Conservation (phyloP, 768 basidiomycete genomes). For the Psilocybe subaeruginosa region DNA sequence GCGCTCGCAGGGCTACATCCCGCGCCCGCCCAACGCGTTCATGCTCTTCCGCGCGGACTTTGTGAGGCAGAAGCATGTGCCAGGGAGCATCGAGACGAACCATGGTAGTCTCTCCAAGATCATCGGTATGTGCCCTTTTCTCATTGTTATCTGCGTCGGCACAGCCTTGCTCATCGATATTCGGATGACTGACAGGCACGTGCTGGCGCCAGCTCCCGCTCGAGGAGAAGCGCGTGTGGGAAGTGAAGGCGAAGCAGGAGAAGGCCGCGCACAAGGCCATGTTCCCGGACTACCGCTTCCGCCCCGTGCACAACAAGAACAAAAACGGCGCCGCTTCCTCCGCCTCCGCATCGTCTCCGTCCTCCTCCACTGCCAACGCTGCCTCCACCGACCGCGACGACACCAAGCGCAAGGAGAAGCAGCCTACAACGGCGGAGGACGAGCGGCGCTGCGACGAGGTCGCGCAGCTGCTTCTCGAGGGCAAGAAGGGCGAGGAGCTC, state of each 20-base stretch:
- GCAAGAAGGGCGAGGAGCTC: slow-evolving; percentile 72
- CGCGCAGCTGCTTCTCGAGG: slow-evolving; percentile 63
- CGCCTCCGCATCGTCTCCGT: not conserved
- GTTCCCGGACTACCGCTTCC: slow-evolving; percentile 70
- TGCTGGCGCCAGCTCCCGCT: slow-evolving; percentile 76
- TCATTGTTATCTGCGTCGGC: not conserved
- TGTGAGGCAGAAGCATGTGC: slow-evolving; percentile 78
- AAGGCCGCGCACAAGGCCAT: slow-evolving; percentile 71
- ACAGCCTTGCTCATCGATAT: not conserved
- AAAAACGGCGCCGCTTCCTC: slow-evolving; percentile 24
- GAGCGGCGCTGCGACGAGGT: slow-evolving; percentile 72
- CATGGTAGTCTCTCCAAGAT: slow-evolving; percentile 78
- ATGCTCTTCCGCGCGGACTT: slow-evolving; percentile 87
- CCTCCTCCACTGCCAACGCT: slow-evolving; percentile 1
- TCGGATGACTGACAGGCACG: slow-evolving; percentile 47
- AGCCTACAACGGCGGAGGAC: slow-evolving; percentile 47
- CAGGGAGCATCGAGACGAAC: slow-evolving; percentile 77
- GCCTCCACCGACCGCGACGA: slow-evolving; percentile 8
- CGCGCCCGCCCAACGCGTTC: slow-evolving; percentile 84
- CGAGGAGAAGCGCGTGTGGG: slow-evolving; percentile 75
- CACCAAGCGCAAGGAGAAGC: slow-evolving; percentile 34
- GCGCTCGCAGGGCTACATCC: slow-evolving; percentile 59
- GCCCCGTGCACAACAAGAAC: slow-evolving; percentile 56
- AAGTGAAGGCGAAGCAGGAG: slow-evolving; percentile 69
- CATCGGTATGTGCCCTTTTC: slow-evolving; percentile 47